Percentiles rank a stretch among this genome's conserved stretches.
Conservation (phyloP, 1,284 basidiomycete genomes). For the Ceratobasidium sp. region DNA sequence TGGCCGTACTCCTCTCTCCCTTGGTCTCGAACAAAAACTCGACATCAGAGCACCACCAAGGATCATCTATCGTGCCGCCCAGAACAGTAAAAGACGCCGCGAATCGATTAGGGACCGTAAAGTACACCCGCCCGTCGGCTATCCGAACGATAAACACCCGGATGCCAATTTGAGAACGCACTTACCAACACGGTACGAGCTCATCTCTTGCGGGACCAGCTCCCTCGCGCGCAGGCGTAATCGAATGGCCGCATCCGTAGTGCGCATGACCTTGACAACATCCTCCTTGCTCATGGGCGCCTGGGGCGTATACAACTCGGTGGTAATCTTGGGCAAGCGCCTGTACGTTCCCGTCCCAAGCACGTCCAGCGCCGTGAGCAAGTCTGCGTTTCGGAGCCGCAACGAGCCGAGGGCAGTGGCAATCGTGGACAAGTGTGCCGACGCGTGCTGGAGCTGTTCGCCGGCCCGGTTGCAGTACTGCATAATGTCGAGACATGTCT, state of each 20-base stretch:
- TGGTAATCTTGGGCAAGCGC: constrained; percentile 77
- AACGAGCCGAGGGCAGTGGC: constrained; percentile 68
- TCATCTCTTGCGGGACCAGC: constrained; percentile 77
- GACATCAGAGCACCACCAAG: constrained; percentile 83
- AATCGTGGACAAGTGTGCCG: constrained; percentile 49
- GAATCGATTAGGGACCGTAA: constrained; percentile 76
- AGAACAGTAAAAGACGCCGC: constrained; percentile 73
- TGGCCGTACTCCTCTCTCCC: constrained; percentile 48
- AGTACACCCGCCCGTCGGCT: constrained; percentile 80
- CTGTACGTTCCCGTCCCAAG: constrained; percentile 82
- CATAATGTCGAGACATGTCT: constrained; percentile 52
- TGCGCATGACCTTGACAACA: constrained; percentile 66
- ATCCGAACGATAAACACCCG: not conserved
- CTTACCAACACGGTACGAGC: constrained; percentile 70
- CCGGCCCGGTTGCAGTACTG: constrained; percentile 30
- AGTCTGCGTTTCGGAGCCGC: constrained; percentile 86
- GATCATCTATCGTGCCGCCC: constrained; percentile 68
- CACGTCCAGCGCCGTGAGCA: constrained; percentile 87
- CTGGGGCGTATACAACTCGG: constrained; percentile 71
- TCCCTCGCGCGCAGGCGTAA: constrained; percentile 77
- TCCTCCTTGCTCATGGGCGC: constrained; percentile 71
- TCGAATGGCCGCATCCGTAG: constrained; percentile 78
- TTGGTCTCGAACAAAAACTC: constrained; percentile 78
- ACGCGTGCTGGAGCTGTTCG: constrained; percentile 13
- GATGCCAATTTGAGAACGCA: constrained; percentile 33